These are phyloP conservation scores for Zalaria obscura DNA, from an alignment of 2,329 filamentous ascomycete species.

Conservation along the genomic window DNA sequence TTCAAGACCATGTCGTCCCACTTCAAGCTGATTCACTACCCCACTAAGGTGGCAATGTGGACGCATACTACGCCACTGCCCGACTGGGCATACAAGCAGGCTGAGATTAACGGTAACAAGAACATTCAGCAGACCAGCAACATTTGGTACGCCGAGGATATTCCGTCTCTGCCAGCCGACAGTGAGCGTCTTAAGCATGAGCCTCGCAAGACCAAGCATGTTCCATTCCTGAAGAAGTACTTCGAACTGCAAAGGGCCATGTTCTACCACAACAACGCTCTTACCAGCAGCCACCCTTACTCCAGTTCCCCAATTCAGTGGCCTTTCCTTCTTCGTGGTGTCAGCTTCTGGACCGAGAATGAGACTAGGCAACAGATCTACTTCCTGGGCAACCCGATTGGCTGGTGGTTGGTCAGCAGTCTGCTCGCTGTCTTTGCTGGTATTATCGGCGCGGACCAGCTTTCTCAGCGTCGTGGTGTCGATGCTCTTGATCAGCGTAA, in stretches of 20 bases:
- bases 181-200: constrained; percentile 62
- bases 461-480: constrained; percentile 81
- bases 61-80: constrained; percentile 90
- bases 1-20: constrained; percentile 85
- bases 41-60: constrained; percentile 98
- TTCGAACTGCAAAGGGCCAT: constrained; percentile 93
- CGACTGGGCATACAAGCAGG: constrained; percentile 93
- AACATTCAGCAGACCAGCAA: constrained; percentile 81
- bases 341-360: constrained; percentile 98
- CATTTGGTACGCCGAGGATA: constrained; percentile 85
- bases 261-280: constrained; percentile 98
- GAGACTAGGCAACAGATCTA: constrained; percentile 95
- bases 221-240: constrained; percentile 89
- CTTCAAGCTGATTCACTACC: constrained; percentile 91
- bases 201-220: constrained; percentile 61
- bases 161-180: constrained; percentile 62
- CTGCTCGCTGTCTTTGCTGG: constrained; percentile 86
- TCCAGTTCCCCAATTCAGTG: constrained; percentile 90
- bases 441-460: constrained; percentile 81
- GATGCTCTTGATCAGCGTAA: constrained; percentile 88
- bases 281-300: constrained; percentile 95
- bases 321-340: constrained; percentile 92
- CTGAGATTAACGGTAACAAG: constrained; percentile 99
- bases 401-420: constrained; percentile 93
- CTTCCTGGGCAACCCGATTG: constrained; percentile 91